Percentiles rank a stretch among this genome's conserved stretches.
These are phyloP conservation scores for Orbilia javanica DNA, from an alignment of 2,329 filamentous ascomycete species.

Conservation along the genomic window DNA sequence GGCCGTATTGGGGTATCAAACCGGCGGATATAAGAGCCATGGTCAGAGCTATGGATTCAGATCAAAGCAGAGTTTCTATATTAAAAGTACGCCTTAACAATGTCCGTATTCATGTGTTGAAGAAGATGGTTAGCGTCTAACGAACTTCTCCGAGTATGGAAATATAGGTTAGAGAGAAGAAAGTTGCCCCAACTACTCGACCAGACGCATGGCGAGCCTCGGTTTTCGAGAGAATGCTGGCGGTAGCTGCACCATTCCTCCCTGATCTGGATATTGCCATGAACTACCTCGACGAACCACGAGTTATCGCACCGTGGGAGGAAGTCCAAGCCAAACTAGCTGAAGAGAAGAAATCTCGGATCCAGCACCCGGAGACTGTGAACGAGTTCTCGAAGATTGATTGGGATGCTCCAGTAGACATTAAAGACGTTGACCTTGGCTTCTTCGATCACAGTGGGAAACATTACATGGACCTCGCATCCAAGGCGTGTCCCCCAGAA, in stretches of 20 bases:
- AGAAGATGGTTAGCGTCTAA: conserved; percentile 24
- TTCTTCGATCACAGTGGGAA: conserved; percentile 68
- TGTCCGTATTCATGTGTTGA: not conserved
- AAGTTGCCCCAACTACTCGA: conserved; percentile 64
- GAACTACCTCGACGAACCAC: conserved; percentile 75
- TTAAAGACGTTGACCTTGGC: conserved; percentile 54
- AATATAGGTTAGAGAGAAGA: conserved; percentile 59
- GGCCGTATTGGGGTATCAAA: conserved; percentile 71
- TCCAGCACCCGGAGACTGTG: conserved; percentile 65
- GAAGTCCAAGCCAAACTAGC: conserved; percentile 70
- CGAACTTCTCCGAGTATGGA: not conserved
- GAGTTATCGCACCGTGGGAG: conserved; percentile 73
- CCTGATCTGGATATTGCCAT: conserved; percentile 77
- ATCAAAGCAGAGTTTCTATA: conserved; percentile 48
- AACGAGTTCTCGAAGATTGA: conserved; percentile 61
- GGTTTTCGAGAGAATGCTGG: conserved; percentile 65
- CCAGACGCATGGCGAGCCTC: conserved; percentile 66
- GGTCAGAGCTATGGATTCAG: conserved; percentile 65
- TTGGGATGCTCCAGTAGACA: conserved; percentile 62
- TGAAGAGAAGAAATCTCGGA: conserved; percentile 67
- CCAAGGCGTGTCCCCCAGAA: conserved; percentile 71
- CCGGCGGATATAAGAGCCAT: conserved; percentile 65
- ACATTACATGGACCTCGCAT: conserved; percentile 73
- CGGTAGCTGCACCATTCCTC: conserved; percentile 69
- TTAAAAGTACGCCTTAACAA: conserved; percentile 19